phyloP scores from a whole-genome alignment of 352 stramenopile species.

The Peronospora destructor region DNA sequence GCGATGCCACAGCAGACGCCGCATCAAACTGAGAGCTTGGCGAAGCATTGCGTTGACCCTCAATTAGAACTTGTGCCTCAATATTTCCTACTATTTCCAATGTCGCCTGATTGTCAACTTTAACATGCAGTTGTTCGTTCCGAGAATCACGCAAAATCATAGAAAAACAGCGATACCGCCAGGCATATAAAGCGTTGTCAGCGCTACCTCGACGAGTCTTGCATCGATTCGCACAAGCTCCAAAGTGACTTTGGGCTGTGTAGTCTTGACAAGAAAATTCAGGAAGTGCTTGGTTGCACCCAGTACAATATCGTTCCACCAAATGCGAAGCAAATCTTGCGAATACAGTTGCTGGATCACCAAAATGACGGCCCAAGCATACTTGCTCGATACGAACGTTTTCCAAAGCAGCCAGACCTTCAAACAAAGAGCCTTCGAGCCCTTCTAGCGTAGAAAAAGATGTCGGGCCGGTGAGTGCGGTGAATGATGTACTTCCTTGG shows the following conservation, averaged over 20 bases:
- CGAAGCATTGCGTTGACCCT: constrained; percentile 3
- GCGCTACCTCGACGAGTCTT: constrained; percentile 16
- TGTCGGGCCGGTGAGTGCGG: background rate
- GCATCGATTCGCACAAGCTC: constrained; percentile 34
- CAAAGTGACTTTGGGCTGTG: constrained; percentile 20
- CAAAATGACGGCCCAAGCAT: constrained; percentile 27
- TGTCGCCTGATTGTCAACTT: constrained; percentile 24
- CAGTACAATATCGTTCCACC: constrained; percentile 40
- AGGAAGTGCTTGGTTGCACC: constrained; percentile 35
- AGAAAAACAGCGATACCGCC: constrained; percentile 42
- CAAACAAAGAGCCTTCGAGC: constrained; percentile 20
- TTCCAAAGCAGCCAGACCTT: constrained; percentile 28
- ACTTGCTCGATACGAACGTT: constrained; percentile 44
- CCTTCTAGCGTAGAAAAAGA: constrained; percentile 33
- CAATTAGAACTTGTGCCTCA: constrained; percentile 31
- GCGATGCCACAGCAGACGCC: constrained; percentile 19
- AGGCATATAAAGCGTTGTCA: constrained; percentile 16
- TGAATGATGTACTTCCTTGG: background rate
- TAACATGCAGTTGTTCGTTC: constrained; percentile 31
- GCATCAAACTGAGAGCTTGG: constrained; percentile 17
- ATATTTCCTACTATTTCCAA: constrained; percentile 47
- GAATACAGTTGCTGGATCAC: constrained; percentile 20
- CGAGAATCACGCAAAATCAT: constrained; percentile 38
- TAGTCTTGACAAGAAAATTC: constrained; percentile 13
- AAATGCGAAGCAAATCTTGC: constrained; percentile 29